Conservation (phyloP, 192 early-diverging fungal species). For the Rhizophagus prolifer region DNA sequence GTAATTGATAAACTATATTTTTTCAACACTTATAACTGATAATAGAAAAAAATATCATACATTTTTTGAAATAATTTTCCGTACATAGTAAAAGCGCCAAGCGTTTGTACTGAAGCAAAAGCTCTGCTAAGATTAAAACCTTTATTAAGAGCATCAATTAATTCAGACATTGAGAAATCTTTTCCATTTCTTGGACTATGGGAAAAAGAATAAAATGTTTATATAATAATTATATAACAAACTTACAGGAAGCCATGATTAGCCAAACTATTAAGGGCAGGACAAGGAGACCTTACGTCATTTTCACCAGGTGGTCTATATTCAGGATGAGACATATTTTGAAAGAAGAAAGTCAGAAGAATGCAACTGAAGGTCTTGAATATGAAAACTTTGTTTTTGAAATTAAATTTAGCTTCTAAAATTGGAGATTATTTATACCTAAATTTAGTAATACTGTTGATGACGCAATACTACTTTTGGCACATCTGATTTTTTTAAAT, state of each 20-base stretch:
- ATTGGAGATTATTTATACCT: too few relatives aligned
- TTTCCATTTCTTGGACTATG: neutral
- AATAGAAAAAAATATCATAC: neutral
- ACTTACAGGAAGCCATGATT: constrained; percentile 26
- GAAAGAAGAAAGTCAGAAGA: too few relatives aligned
- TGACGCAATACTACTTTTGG: too few relatives aligned
- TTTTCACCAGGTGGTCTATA: constrained; percentile 15
- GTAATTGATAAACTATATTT: too few relatives aligned
- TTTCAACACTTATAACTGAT: too few relatives aligned
- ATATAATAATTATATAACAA: neutral
- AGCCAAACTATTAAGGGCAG: constrained; percentile 11
- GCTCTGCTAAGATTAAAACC: neutral
- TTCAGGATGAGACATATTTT: neutral
- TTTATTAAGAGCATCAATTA: neutral
- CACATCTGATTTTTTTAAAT: too few relatives aligned
- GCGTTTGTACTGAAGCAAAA: neutral
- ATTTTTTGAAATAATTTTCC: neutral
- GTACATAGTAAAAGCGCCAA: neutral
- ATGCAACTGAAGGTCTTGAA: too few relatives aligned
- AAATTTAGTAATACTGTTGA: too few relatives aligned
- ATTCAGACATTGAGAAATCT: neutral
- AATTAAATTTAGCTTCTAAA: too few relatives aligned
- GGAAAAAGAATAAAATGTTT: neutral
- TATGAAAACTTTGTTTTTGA: too few relatives aligned
- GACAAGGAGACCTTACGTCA: constrained; percentile 23